phyloP scores from a whole-genome alignment of 176 grass and related monocot genomes.

The Elymus sibiricus region DNA sequence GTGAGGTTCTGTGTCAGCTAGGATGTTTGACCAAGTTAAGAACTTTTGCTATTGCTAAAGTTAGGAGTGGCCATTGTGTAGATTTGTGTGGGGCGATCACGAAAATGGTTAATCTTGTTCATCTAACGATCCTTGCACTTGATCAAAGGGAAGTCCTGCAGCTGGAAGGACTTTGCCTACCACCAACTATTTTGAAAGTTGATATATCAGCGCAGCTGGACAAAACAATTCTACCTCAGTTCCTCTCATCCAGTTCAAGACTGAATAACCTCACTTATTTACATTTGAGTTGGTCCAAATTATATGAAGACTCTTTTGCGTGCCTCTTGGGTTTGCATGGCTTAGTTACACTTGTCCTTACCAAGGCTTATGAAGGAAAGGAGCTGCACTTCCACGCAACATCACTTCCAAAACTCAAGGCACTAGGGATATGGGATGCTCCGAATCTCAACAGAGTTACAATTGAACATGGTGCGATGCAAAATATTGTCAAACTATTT shows the following conservation, averaged over 20 bases:
- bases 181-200: not conserved
- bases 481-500: too few species aligned
- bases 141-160: conserved; percentile 16
- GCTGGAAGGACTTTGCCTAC: conserved; percentile 15
- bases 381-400: not conserved
- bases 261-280: not conserved
- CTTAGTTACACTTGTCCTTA: not conserved
- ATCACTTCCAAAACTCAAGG: not conserved
- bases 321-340: not conserved
- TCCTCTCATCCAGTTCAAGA: not conserved
- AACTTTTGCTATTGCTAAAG: conserved; percentile 19
- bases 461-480: conserved; percentile 18
- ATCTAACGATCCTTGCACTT: not conserved
- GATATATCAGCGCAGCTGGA: not conserved
- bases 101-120: conserved; percentile 8
- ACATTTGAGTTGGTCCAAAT: not conserved
- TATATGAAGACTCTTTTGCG: conserved; percentile 10
- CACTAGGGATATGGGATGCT: not conserved
- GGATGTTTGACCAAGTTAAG: conserved; percentile 29
- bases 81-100: conserved; percentile 6
- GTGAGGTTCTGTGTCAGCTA: not conserved
- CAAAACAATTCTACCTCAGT: conserved; percentile 16
- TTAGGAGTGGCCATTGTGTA: conserved; percentile 12
- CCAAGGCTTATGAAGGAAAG: not conserved
- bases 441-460: conserved; percentile 14